Evolutionary conservation across 352 stramenopile genomes (phyloP), one percentile per base, ranked within the genome.

Genomic region (Globisporangium cylindrosporum): DNA sequence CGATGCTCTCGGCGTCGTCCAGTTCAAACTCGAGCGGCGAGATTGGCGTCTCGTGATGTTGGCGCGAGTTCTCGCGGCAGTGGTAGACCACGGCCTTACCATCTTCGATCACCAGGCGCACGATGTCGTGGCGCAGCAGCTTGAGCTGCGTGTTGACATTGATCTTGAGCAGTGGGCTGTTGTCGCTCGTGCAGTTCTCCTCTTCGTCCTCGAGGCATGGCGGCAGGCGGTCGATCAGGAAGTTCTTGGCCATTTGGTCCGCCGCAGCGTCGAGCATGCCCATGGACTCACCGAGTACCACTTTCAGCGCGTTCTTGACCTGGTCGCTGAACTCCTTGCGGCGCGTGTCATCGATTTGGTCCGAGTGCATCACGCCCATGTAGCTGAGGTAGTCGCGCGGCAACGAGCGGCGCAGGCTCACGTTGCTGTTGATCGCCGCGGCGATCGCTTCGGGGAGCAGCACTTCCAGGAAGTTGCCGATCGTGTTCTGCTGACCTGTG

Each of bases 301-400:
- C 36, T 66, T 92, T 89, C 8, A 95, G 73, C 51, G 81, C 68
- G 8, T 76, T 77, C 63, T 87, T 89, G 27, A 91, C 72, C 56
- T 78, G 69, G 38, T 87, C 79, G 0, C 73, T 62, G 41, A 94
- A 91, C 34, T 76, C 75, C 24, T 72, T 48, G 58, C 87, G 72
- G 10, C 78, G 73, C 32, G 68, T 9, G 59, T 93, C 83, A 4
- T 76, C 75, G 29, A 82, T 56, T 29, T 76, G 68, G 72, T 94
- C 87, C 69, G 86, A 91, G 79, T 94, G 73, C 82, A 94, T 91
- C 49, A 94, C 86, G 15, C 91, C 91, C 87, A 97, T 96, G 68
- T 94, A 97, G 36, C 84, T 75, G 51, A 95, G 70, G 68, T 97
- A 95, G 68, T 97, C 83, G n/a, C 86, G 82, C 12, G 91, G 91